Percentiles rank a stretch among this genome's conserved stretches.
Conservation (phyloP, 805 yeast genomes). For the Candida corydali region DNA sequence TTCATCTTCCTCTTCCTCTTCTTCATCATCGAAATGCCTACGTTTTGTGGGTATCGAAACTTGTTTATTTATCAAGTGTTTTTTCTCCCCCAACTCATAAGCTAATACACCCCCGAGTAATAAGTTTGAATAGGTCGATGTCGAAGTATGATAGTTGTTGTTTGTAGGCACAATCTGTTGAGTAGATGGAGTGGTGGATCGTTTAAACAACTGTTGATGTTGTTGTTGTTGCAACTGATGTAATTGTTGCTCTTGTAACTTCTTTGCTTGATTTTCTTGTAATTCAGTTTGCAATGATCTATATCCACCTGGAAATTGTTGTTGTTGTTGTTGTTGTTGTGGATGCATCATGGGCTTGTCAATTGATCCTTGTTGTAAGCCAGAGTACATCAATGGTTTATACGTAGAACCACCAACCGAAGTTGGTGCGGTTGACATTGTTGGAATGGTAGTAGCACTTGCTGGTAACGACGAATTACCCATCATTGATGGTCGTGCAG, state of each 20-base stretch:
- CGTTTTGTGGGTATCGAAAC: not conserved
- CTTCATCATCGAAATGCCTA: not conserved
- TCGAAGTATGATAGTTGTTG: conserved; percentile 23
- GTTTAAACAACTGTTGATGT: conserved; percentile 13
- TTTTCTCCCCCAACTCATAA: conserved; percentile 21
- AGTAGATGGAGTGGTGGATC: conserved; percentile 13
- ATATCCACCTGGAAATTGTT: conserved; percentile 10
- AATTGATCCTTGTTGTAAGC: not conserved
- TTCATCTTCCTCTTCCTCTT: not conserved
- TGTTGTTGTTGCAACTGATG: conserved; percentile 17
- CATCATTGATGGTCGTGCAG: conserved; percentile 1
- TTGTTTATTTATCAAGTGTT: not conserved
- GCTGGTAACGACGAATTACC: not conserved
- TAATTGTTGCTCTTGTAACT: conserved; percentile 15
- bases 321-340: conserved; percentile 6
- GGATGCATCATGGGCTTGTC: too few relatives aligned
- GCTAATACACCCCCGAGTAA: conserved; percentile 37
- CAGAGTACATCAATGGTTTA: not conserved
- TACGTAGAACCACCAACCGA: not conserved
- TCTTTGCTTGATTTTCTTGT: conserved; percentile 12
- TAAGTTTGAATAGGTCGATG: conserved; percentile 32
- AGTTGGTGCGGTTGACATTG: not conserved
- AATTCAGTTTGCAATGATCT: conserved; percentile 11
- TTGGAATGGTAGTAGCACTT: conserved; percentile 1
- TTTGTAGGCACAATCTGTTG: conserved; percentile 12